A percentile compares a stretch with the other conserved stretches of the same genome.
Evolutionary conservation across 768 basidiomycete species (phyloP).

Genomic region (Naematelia aurantialba): DNA sequence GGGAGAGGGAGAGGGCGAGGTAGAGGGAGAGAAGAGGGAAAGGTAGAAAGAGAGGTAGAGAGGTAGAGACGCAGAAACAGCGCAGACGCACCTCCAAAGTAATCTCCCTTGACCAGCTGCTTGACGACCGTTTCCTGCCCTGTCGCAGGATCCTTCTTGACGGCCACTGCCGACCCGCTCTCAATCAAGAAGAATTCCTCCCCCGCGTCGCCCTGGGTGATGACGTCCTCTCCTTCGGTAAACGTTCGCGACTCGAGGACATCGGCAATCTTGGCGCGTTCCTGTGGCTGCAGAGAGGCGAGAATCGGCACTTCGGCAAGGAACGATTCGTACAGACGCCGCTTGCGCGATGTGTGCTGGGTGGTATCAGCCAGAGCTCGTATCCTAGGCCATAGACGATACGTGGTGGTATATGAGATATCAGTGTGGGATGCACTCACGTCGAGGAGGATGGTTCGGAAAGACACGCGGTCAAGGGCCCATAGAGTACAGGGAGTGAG

Average conservation of each 20-base stretch:
- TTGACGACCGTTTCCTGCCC: slow-evolving; percentile 66
- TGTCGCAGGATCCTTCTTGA: slow-evolving; percentile 59
- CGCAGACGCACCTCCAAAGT: slow-evolving; percentile 80
- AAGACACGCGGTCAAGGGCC: slow-evolving; percentile 95
- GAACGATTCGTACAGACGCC: slow-evolving; percentile 96
- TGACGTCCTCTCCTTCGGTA: slow-evolving; percentile 78
- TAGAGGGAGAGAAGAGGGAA: not conserved
- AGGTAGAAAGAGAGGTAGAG: slow-evolving; percentile 1
- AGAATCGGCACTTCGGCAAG: slow-evolving; percentile 84
- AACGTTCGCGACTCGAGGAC: slow-evolving; percentile 80
- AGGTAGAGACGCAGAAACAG: not conserved
- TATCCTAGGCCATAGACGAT: too few relatives aligned
- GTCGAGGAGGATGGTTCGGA: slow-evolving; percentile 94
- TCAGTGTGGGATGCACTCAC: slow-evolving; percentile 23
- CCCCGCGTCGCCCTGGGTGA: slow-evolving; percentile 88
- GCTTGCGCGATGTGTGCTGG: slow-evolving; percentile 72
- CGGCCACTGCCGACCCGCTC: slow-evolving; percentile 82
- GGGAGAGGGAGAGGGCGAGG: too few relatives aligned
- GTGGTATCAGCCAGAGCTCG: slow-evolving; percentile 2
- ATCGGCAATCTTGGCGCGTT: slow-evolving; percentile 95
- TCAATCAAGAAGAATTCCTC: slow-evolving; percentile 98
- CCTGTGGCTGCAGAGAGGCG: slow-evolving; percentile 75
- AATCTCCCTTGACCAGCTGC: slow-evolving; percentile 80
- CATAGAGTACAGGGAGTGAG: slow-evolving; percentile 74
- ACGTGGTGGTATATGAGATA: not conserved